phyloP scores from a whole-genome alignment of 345 rosid genomes.

The Dipteronia sinensis region DNA sequence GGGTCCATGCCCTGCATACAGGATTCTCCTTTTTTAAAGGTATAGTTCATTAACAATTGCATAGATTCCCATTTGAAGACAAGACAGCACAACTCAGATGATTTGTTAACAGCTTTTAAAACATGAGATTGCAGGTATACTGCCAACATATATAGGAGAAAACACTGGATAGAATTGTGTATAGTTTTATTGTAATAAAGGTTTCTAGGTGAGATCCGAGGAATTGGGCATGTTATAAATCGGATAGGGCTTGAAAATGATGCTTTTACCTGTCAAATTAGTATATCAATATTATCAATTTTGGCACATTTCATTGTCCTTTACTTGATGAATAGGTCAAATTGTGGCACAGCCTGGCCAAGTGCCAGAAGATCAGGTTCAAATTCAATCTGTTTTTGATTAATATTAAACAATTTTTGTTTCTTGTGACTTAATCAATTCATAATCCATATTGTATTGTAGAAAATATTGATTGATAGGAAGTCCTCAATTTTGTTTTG shows the following conservation, averaged over 20 bases:
- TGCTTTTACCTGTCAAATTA: too few species aligned
- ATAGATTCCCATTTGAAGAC: neutral
- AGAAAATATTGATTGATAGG: too few species aligned
- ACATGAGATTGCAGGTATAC: neutral
- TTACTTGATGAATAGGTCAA: conserved; percentile 1
- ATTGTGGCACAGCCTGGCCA: conserved; percentile 15
- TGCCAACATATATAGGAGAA: too few species aligned
- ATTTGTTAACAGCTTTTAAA: too few species aligned
- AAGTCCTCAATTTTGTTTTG: neutral
- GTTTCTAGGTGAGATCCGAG: neutral
- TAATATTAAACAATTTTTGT: neutral
- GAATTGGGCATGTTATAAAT: neutral
- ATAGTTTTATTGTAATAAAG: neutral
- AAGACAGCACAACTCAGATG: neutral
- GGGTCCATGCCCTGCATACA: neutral
- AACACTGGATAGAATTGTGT: neutral
- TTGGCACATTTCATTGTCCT: neutral
- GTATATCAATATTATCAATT: too few species aligned
- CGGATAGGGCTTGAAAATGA: too few species aligned
- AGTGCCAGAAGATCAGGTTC: conserved; percentile 3
- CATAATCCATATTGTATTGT: too few species aligned
- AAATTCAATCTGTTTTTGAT: neutral
- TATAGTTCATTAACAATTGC: neutral
- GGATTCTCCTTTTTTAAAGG: neutral
- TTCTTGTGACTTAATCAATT: neutral